Base-by-base conservation (phyloP, 2,329 filamentous ascomycete genomes). In the Westerdykella ornata region DNA sequence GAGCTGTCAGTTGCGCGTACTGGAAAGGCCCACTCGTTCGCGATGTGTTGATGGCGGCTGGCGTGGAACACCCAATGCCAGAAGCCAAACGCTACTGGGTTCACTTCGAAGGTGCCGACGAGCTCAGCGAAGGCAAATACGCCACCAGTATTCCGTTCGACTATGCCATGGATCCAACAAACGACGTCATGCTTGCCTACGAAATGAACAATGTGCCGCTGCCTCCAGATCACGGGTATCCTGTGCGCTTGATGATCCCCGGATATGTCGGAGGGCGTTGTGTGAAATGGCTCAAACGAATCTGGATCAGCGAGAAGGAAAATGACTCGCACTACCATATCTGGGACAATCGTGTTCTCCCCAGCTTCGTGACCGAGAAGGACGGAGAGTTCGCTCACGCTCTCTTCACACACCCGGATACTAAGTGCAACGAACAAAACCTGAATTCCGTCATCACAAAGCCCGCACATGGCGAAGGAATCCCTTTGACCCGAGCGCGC, bases 341-440 rank as follows among this genome's bases (percentile, higher is more conserved):
- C 39, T 68, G 62, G 40, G 75, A 78, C 56, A 78, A 78, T 60
- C 77, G 77, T 47, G 62, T 75, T 17, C 61, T 78, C 3, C 74
- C 74, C 1, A 57, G 58, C 9, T 76, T 74, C 44, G 62, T 77
- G 12, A 71, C 64, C 0, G 71, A 74, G 34, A 71, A 68, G 37
- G 70, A 74, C 38, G 69, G 71, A 4, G 68, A 70, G 12, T 68
- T 75, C 44, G 71, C 72, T 0, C 54, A 69, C 28, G 59, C 66
- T 2, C 63, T 75, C 53, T 76, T 72, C 54, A 53, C 54, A n/a
- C 70, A 76, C 44, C 70, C 70, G 1, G 63, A 73, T 18, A 72
- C 68, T 3, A 60, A 63, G 9, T 70, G 70, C 44, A 63, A 59
- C 35, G 66, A 71, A 33, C 69, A 72, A 43, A 72, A 74, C 31